phyloP scores from a whole-genome alignment of 1,284 basidiomycete species.

The Boletus subluridellus region DNA sequence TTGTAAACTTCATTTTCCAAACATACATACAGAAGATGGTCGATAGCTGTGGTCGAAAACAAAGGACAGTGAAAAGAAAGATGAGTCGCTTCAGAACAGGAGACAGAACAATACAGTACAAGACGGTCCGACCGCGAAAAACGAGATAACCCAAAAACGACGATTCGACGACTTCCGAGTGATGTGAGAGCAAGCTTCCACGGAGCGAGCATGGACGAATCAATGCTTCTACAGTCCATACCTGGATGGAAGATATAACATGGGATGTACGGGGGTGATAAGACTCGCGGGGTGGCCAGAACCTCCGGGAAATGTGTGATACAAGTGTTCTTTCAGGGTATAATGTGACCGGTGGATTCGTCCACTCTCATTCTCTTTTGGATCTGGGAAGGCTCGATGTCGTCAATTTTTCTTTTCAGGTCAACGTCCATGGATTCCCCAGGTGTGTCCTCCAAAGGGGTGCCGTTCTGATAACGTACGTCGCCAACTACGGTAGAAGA shows the following conservation, averaged over 20 bases:
- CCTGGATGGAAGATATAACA: slow-evolving; percentile 27
- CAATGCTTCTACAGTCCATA: slow-evolving; percentile 31
- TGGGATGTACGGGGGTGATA: slow-evolving; percentile 23
- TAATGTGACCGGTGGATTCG: slow-evolving; percentile 26
- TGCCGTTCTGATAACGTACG: slow-evolving; percentile 33
- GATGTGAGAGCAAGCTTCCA: slow-evolving; percentile 32
- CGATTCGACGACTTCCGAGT: slow-evolving; percentile 30
- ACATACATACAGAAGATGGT: slow-evolving; percentile 35
- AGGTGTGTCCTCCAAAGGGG: slow-evolving; percentile 25
- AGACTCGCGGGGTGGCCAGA: slow-evolving; percentile 22
- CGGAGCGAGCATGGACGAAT: slow-evolving; percentile 27
- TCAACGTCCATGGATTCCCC: slow-evolving; percentile 33
- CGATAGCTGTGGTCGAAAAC: slow-evolving; percentile 30
- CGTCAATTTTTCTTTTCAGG: slow-evolving; percentile 39
- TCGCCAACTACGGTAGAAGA: slow-evolving; percentile 37
- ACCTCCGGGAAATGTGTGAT: slow-evolving; percentile 20
- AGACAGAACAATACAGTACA: slow-evolving; percentile 35
- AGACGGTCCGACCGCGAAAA: slow-evolving; percentile 33
- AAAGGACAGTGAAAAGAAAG: slow-evolving; percentile 11
- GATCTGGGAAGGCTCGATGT: slow-evolving; percentile 31
- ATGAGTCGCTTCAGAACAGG: slow-evolving; percentile 18
- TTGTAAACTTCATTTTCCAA: slow-evolving; percentile 25
- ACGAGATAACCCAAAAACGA: slow-evolving; percentile 35
- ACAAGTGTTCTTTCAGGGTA: slow-evolving; percentile 32
- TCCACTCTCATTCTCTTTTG: slow-evolving; percentile 42